A percentile compares a stretch with the other conserved stretches of the same genome.
Conservation (phyloP, 2,329 filamentous ascomycete genomes). For the Dendrostoma leiphaemia region DNA sequence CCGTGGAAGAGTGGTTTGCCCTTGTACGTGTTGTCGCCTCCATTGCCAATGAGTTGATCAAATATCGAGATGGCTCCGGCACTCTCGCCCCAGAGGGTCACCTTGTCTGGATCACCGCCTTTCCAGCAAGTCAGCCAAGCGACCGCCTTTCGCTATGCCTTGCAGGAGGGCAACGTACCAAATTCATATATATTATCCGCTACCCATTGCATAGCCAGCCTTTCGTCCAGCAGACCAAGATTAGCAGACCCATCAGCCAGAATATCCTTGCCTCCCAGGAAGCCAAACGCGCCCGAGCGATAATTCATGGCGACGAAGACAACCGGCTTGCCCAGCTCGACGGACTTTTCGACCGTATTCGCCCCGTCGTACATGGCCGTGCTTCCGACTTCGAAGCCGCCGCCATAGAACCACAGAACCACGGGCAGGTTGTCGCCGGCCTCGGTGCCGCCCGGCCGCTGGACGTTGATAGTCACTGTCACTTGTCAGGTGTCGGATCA, state of each 20-base stretch:
- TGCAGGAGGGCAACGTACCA: too few species aligned
- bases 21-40: constrained; percentile 72
- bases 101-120: constrained; percentile 74
- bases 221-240: constrained; percentile 70
- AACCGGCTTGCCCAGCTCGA: constrained; percentile 58
- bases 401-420: constrained; percentile 10
- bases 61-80: constrained; percentile 71
- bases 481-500: too few species aligned
- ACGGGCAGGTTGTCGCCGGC: neutral
- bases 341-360: constrained; percentile 43
- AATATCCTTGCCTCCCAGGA: constrained; percentile 67
- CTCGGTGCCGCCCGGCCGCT: neutral
- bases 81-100: constrained; percentile 77
- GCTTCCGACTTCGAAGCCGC: constrained; percentile 37
- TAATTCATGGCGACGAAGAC: constrained; percentile 79
- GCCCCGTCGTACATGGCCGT: constrained; percentile 52
- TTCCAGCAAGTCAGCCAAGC: too few species aligned
- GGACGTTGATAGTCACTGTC: constrained; percentile 4
- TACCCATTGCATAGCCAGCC: constrained; percentile 69
- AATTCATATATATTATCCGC: constrained; percentile 74
- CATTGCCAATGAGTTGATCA: constrained; percentile 72
- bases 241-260: constrained; percentile 66
- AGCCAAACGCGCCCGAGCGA: constrained; percentile 71
- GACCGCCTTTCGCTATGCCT: too few species aligned
- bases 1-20: constrained; percentile 72